Evolutionary conservation across 345 rosid species (phyloP), one percentile per base, ranked within the genome.

Genomic region (Crucihimalaya himalaica): DNA sequence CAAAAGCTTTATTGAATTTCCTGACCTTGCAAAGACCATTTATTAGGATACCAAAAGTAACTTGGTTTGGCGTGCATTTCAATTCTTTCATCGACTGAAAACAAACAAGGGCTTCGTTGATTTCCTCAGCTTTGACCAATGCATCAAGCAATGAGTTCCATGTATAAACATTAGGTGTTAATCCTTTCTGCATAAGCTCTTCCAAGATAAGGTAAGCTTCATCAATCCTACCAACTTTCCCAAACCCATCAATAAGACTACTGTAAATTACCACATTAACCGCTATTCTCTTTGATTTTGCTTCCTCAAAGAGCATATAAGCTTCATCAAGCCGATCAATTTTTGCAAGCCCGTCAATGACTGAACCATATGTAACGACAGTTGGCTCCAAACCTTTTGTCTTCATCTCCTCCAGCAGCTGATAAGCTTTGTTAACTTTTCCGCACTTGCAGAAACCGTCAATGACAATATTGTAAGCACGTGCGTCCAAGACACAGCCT

Each of bases 91-190:
- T 86, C 37, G 90, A 86, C 78, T 84, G 92, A 75, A 92, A 92
- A 81, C 93, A 88, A 63, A 87, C 83, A 34, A 95, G 83, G 39
- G 99, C 97, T 80, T 95, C 99, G 40, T 68, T 83, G 27, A 88
- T 85, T 83, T 95, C 97, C 81, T 89, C 97, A 6, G 93, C 91
- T 80, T 85, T 92, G 71, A 92, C 97, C 80, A 95, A 83, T 18
- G 84, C 97, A 79, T 92, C 93, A 21, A 92, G 93, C 85, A 95
- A 81, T 86, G 97, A 92, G 84, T 95, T 95, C 99, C 99, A 95
- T 35, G 90, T 87, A 71, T 82, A 86, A 5, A 84, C 91, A 75
- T 80, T 87, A 57, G 98, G 96, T 14, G 88, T 87, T 80, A 92
- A 83, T 52, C 92, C 99, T 75, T 69, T 95, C 84, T 92, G 99